A percentile compares a stretch with the other conserved stretches of the same genome.
Conservation (phyloP, 306 rosid species). For the Pueraria montana region DNA sequence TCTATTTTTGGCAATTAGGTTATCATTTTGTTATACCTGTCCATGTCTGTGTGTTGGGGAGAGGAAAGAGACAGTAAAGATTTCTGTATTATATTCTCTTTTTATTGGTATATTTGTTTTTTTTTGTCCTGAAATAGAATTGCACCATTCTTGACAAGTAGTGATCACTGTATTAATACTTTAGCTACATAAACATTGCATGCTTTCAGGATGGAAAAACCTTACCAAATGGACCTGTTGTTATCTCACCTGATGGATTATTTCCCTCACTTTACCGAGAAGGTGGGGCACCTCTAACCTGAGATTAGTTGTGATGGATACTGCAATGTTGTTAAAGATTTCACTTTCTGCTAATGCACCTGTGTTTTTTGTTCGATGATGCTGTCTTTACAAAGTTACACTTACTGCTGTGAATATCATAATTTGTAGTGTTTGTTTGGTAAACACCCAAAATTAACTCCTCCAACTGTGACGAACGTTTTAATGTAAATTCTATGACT, state of each 20-base stretch:
- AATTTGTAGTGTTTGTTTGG: conserved; percentile 3
- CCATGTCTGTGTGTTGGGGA: not conserved
- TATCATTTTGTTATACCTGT: conserved; percentile 20
- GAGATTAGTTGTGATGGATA: conserved; percentile 34
- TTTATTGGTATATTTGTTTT: not conserved
- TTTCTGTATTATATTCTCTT: conserved; percentile 11
- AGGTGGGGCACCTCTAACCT: conserved; percentile 62
- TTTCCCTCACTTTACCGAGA: conserved; percentile 93
- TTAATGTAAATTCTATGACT: not conserved
- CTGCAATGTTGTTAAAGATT: conserved; percentile 4
- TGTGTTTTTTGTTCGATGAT: conserved; percentile 1
- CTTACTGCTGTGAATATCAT: not conserved
- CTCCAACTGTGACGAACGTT: not conserved
- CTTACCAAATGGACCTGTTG: conserved; percentile 92
- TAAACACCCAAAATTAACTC: not conserved
- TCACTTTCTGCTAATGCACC: not conserved
- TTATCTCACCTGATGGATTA: conserved; percentile 97
- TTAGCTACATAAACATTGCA: conserved; percentile 25
- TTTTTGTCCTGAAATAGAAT: not conserved
- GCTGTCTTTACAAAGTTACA: not conserved
- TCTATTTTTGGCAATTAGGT: not conserved
- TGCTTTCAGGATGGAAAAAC: conserved; percentile 88
- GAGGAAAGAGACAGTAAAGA: not conserved
- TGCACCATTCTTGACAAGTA: conserved; percentile 30
- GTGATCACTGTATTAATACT: conserved; percentile 36